Conservation (phyloP, 2,329 filamentous ascomycete genomes). For the Fusarium virguliforme region DNA sequence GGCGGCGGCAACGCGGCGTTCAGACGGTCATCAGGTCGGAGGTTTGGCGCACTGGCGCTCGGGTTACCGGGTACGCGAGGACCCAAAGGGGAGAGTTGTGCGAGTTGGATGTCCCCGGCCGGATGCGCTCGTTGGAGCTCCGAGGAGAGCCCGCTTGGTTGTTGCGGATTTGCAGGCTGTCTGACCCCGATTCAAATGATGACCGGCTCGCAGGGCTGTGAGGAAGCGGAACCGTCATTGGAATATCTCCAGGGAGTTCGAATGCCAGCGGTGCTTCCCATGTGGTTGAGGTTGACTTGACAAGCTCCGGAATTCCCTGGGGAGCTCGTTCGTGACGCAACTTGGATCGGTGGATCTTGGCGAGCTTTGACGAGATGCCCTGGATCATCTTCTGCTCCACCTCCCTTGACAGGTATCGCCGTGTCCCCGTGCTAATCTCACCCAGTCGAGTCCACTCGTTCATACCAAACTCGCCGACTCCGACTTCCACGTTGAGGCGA, state of each 20-base stretch:
- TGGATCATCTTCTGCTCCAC: conserved; percentile 85
- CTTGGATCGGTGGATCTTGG: conserved; percentile 86
- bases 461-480: conserved; percentile 98
- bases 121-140: conserved; percentile 65
- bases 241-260: conserved; percentile 72
- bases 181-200: conserved; percentile 72
- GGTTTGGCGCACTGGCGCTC: conserved; percentile 51
- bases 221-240: conserved; percentile 59
- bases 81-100: conserved; percentile 50
- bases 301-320: conserved; percentile 61
- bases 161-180: conserved; percentile 63
- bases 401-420: conserved; percentile 82
- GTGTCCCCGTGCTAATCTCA: conserved; percentile 94
- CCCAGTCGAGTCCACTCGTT: conserved; percentile 97
- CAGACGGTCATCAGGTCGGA: conserved; percentile 66
- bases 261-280: conserved; percentile 66
- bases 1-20: conserved; percentile 72
- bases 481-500: conserved; percentile 95
- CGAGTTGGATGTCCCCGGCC: conserved; percentile 53
- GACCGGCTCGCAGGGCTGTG: conserved; percentile 62
- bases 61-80: conserved; percentile 43
- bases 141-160: conserved; percentile 62
- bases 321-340: conserved; percentile 72
- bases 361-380: conserved; percentile 83
- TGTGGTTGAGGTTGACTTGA: conserved; percentile 62